phyloP scores from a whole-genome alignment of 2,329 filamentous ascomycete species.

The Monosporascus ibericus region DNA sequence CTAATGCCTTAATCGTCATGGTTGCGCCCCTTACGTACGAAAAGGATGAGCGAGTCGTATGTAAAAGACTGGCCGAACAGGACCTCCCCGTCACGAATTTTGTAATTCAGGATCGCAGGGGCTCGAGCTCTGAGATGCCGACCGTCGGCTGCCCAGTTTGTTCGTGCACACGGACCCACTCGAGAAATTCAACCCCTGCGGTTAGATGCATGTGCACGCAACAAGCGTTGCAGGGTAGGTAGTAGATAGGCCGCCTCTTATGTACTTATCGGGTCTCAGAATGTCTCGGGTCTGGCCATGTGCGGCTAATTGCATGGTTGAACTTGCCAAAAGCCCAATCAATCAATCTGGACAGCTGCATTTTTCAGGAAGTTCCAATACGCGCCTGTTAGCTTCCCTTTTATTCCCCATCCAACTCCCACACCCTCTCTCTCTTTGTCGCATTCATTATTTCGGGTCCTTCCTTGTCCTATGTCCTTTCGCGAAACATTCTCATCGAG shows the following conservation, averaged over 20 bases:
- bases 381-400: conserved; percentile 9
- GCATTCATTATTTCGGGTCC: conserved; percentile 10
- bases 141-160: background rate
- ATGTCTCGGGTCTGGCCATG: background rate
- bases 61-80: background rate
- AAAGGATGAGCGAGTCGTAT: background rate
- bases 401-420: background rate
- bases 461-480: conserved; percentile 5
- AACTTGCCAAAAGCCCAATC: background rate
- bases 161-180: too few species aligned
- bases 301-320: background rate
- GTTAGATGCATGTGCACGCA: too few species aligned
- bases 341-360: background rate
- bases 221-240: background rate
- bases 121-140: background rate
- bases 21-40: conserved; percentile 27
- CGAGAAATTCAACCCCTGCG: too few species aligned
- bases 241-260: background rate
- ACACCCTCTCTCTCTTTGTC: conserved; percentile 10
- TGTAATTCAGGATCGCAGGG: conserved; percentile 3
- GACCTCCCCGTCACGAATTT: conserved; percentile 10
- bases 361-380: background rate
- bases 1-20: conserved; percentile 52
- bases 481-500: background rate
- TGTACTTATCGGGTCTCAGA: background rate